phyloP scores from a whole-genome alignment of 345 rosid species.

The Alliaria petiolata region DNA sequence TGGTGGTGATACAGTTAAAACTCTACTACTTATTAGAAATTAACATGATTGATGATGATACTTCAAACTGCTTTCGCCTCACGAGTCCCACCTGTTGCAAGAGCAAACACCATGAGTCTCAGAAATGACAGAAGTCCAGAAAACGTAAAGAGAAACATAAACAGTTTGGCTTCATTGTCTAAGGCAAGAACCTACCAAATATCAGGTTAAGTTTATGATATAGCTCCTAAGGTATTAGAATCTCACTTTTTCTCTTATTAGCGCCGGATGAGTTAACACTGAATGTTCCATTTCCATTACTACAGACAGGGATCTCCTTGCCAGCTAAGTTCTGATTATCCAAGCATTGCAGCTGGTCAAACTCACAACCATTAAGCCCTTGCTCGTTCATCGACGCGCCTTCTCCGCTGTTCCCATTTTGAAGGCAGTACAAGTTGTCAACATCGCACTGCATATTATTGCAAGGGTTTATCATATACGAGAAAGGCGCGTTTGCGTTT shows the following conservation, averaged over 20 bases:
- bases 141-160: neutral
- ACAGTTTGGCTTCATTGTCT: neutral
- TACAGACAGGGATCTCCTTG: conserved; percentile 47
- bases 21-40: conserved; percentile 15
- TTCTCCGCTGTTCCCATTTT: conserved; percentile 48
- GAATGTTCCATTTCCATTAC: conserved; percentile 36
- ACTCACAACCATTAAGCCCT: conserved; percentile 55
- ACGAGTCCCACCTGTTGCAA: conserved; percentile 16
- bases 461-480: conserved; percentile 71
- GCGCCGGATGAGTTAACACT: conserved; percentile 41
- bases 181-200: neutral
- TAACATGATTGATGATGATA: neutral
- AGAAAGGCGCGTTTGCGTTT: conserved; percentile 34
- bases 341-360: conserved; percentile 45
- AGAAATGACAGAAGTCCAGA: neutral
- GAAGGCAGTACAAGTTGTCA: conserved; percentile 60
- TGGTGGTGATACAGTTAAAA: conserved; percentile 6
- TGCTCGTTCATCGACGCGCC: conserved; percentile 45
- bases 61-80: conserved; percentile 18
- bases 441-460: conserved; percentile 63
- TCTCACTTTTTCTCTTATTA: conserved; percentile 63
- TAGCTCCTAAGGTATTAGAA: neutral
- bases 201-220: neutral
- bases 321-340: conserved; percentile 44
- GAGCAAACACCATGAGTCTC: conserved; percentile 1